Evolutionary conservation across 345 rosid genomes (phyloP).

Genomic region (Arabis alpina): DNA sequence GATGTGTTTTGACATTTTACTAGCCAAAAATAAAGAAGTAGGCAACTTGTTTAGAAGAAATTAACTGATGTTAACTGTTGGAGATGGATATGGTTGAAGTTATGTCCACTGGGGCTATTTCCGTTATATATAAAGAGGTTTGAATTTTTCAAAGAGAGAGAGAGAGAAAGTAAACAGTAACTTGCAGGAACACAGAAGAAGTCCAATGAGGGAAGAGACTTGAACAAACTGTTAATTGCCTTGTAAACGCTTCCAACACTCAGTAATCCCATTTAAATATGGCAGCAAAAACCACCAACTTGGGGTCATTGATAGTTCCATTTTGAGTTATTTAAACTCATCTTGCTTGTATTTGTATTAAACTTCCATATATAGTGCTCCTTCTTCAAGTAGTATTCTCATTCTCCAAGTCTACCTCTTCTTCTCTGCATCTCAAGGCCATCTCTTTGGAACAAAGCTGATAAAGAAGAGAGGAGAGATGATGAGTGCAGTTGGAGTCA

Average conservation of each 20-base stretch:
- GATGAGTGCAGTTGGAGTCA: slow-evolving; percentile 19
- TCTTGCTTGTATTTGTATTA: slow-evolving; percentile 7
- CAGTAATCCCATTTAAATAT: slow-evolving; percentile 5
- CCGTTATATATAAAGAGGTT: not conserved
- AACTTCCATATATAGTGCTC: slow-evolving; percentile 24
- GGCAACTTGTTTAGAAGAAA: slow-evolving; percentile 10
- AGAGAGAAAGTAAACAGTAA: slow-evolving; percentile 15
- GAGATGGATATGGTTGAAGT: slow-evolving; percentile 9
- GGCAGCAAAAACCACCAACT: not conserved
- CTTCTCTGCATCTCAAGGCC: slow-evolving; percentile 1
- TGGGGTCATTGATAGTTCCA: slow-evolving; percentile 18
- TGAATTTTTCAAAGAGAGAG: slow-evolving; percentile 17
- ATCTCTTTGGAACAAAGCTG: slow-evolving; percentile 5
- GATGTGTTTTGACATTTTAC: slow-evolving; percentile 25
- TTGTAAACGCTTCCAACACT: not conserved
- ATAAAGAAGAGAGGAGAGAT: slow-evolving; percentile 11
- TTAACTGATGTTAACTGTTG: slow-evolving; percentile 6
- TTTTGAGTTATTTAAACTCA: slow-evolving; percentile 5
- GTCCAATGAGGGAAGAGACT: slow-evolving; percentile 25
- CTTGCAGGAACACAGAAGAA: slow-evolving; percentile 21
- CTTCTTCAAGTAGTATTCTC: slow-evolving; percentile 1
- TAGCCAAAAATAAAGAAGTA: not conserved
- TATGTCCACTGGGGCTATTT: slow-evolving; percentile 13
- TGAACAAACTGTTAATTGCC: slow-evolving; percentile 13
- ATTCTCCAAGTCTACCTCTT: slow-evolving; percentile 18